These are phyloP conservation scores for Neurospora sp. DNA, from an alignment of 495 filamentous ascomycete species.

Conservation along the genomic window DNA sequence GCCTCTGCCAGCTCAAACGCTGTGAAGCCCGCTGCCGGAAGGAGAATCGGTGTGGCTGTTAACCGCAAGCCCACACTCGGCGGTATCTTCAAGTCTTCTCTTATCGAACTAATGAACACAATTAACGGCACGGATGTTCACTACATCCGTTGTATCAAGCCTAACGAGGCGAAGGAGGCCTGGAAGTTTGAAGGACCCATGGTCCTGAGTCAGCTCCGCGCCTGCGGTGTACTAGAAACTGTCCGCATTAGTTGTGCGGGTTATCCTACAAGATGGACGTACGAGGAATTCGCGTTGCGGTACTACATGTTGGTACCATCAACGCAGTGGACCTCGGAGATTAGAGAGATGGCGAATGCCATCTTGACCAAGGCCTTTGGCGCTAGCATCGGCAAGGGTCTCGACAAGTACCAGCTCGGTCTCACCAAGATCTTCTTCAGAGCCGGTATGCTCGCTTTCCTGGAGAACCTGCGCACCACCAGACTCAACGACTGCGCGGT, in stretches of 20 bases:
- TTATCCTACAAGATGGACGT: conserved; percentile 97
- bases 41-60: conserved; percentile 80
- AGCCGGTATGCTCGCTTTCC: conserved; percentile 94
- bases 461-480: conserved; percentile 86
- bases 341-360: conserved; percentile 82
- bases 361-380: conserved; percentile 90
- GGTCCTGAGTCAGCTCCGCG: conserved; percentile 93
- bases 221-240: conserved; percentile 97
- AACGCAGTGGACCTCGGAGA: conserved; percentile 82
- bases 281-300: conserved; percentile 93
- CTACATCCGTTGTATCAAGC: conserved; percentile 99
- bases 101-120: conserved; percentile 96
- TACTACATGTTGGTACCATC: conserved; percentile 99
- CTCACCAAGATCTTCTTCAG: conserved; percentile 99
- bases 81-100: conserved; percentile 95
- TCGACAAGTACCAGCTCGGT: conserved; percentile 93
- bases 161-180: conserved; percentile 90
- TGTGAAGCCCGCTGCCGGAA: conserved; percentile 61
- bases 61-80: conserved; percentile 95
- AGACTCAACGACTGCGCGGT: conserved; percentile 89
- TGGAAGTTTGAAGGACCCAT: conserved; percentile 99
- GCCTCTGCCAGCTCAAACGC: conserved; percentile 56
- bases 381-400: conserved; percentile 58
- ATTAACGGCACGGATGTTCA: conserved; percentile 98
- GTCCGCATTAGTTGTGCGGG: conserved; percentile 96